Conservation (phyloP, 2,329 filamentous ascomycete genomes). For the Chaetomiaceae sp. region DNA sequence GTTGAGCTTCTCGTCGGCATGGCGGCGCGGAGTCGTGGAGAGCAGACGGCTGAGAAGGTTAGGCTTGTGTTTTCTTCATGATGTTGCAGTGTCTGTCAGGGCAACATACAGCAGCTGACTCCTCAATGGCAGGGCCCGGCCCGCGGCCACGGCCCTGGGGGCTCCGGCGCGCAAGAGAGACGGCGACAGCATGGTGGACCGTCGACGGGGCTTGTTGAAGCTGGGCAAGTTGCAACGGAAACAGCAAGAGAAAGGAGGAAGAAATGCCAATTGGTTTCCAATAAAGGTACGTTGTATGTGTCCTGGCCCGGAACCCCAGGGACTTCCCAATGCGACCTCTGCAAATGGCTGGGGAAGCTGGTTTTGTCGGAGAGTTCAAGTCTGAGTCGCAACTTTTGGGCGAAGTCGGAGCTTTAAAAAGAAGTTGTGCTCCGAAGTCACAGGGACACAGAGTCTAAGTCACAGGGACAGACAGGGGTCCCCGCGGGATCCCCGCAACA, state of each 20-base stretch:
- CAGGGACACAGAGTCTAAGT: slow-evolving; percentile 19
- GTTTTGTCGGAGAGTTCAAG: slow-evolving; percentile 4
- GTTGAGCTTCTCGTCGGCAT: slow-evolving; percentile 60
- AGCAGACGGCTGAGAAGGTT: slow-evolving; percentile 40
- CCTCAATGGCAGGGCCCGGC: slow-evolving; percentile 22
- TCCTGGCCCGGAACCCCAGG: not conserved
- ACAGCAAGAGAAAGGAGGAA: slow-evolving; percentile 2
- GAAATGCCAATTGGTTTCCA: slow-evolving; percentile 14
- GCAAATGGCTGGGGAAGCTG: not conserved
- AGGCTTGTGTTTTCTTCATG: slow-evolving; percentile 5
- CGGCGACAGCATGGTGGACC: slow-evolving; percentile 22
- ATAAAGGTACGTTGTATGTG: not conserved
- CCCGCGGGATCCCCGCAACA: slow-evolving; percentile 21
- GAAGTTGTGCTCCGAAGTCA: slow-evolving; percentile 21
- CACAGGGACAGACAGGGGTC: slow-evolving; percentile 24
- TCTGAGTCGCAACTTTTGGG: slow-evolving; percentile 24
- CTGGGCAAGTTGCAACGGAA: not conserved
- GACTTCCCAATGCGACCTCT: slow-evolving; percentile 19
- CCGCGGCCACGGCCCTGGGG: slow-evolving; percentile 25
- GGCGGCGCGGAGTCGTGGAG: slow-evolving; percentile 44
- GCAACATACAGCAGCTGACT: slow-evolving; percentile 21
- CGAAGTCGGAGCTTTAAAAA: slow-evolving; percentile 30
- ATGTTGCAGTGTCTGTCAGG: not conserved
- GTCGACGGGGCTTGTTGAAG: not conserved
- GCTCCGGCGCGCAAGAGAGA: slow-evolving; percentile 23